These are phyloP conservation scores for Mallotus japonicus DNA, from an alignment of 441 rosid genomes.

Conservation along the genomic window DNA sequence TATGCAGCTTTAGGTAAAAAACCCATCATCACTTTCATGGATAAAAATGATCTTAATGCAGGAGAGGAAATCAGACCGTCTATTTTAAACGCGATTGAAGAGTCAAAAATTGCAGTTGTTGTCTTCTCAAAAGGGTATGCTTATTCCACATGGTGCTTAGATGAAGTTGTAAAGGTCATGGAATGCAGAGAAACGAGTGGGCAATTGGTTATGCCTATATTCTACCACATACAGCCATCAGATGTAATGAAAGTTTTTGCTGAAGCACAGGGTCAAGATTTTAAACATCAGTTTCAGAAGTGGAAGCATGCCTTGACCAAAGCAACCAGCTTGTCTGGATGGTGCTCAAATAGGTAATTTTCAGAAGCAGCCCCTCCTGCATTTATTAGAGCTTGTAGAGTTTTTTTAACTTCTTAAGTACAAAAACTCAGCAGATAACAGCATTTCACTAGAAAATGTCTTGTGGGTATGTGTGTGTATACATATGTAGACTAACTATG, in stretches of 20 bases:
- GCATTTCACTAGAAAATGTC: no score
- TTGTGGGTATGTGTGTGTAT: no score
- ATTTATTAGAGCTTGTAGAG: not conserved
- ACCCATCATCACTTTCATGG: not conserved
- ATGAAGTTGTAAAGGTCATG: slow-evolving; percentile 10
- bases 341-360: not conserved
- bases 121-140: slow-evolving; percentile 2
- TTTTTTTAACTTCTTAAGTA: no score
- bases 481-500: no score
- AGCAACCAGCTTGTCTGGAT: not conserved
- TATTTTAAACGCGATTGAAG: not conserved
- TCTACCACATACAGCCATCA: not conserved
- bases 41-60: not conserved
- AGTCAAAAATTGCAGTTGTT: not conserved
- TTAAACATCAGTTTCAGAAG: not conserved
- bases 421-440: no score
- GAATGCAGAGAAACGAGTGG: not conserved
- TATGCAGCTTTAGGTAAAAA: not conserved
- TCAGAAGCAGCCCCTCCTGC: not conserved
- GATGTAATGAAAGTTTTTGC: not conserved
- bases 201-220: not conserved
- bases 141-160: not conserved
- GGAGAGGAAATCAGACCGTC: not conserved
- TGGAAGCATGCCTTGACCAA: not conserved
- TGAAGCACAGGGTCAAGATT: not conserved